Conservation (phyloP, 495 filamentous ascomycete species). For the Xylona heveae region DNA sequence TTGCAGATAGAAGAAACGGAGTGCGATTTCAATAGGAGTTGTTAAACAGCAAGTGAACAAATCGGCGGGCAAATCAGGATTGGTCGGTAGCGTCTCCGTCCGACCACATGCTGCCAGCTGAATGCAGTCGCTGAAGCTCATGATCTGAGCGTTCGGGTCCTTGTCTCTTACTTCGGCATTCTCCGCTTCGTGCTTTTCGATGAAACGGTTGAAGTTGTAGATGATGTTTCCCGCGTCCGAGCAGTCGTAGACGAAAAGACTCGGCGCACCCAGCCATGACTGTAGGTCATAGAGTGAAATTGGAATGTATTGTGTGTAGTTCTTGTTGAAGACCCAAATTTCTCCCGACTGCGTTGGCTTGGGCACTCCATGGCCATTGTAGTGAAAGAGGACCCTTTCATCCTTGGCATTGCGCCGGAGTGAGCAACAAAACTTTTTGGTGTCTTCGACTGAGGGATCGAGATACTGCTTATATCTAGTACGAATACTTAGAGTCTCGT, state of each 20-base stretch:
- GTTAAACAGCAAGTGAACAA: constrained; percentile 92
- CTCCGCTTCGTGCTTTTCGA: constrained; percentile 81
- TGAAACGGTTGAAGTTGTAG: constrained; percentile 79
- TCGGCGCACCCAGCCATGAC: constrained; percentile 85
- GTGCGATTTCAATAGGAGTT: constrained; percentile 88
- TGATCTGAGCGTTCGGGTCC: constrained; percentile 47
- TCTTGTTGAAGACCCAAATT: constrained; percentile 99
- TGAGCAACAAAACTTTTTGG: constrained; percentile 82
- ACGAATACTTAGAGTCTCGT: constrained; percentile 80
- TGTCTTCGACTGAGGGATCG: constrained; percentile 91
- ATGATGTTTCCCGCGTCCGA: constrained; percentile 92
- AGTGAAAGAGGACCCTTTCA: constrained; percentile 87
- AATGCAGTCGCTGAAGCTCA: constrained; percentile 59
- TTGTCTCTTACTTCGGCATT: constrained; percentile 46
- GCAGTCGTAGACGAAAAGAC: constrained; percentile 93
- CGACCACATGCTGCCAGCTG: constrained; percentile 82
- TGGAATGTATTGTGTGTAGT: constrained; percentile 96
- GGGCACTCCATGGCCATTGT: constrained; percentile 97
- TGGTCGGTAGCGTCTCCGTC: constrained; percentile 87
- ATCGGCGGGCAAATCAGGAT: constrained; percentile 83
- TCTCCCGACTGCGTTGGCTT: constrained; percentile 89
- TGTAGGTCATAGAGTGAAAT: constrained; percentile 92
- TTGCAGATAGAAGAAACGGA: constrained; percentile 85
- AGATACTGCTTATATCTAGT: constrained; percentile 93
- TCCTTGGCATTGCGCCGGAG: constrained; percentile 83